Base-by-base conservation (phyloP, 129 eudicot species). In the Gnaphalium uliginosum region DNA sequence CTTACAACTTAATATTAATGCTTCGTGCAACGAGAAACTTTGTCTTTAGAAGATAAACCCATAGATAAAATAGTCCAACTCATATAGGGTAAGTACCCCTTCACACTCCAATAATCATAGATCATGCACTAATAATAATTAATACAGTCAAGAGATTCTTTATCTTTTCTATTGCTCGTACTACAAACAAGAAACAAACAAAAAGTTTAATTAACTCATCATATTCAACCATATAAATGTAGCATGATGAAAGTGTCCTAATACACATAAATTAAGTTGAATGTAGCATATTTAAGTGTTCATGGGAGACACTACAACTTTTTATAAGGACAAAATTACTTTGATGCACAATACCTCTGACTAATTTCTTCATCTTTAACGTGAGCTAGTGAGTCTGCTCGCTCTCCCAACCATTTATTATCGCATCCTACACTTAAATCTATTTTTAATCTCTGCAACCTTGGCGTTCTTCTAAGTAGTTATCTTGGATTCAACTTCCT, bases 401-500 rank as follows among this genome's bases (percentile, higher is more conserved):
- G 57, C 64, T 78, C 72, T 94, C 97, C 98, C 93, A 87, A 1
- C 97, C 97, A 30, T 59, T 82, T 51, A 94, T 88, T 24, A 94
- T 79, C 5, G 97, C 84, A 22, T 88, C 96, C 80, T 94, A 8
- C 97, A 68, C 83, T 94, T 94, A 66, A 87, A 90, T 87, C 97
- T 67, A 60, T 94, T 94, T 63, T 91, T 90, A 37, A 94, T 82
- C 90, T 90, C 90, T 0, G 97, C 81, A 22, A 90, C 73, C 78
- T 94, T 90, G 10, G 91, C 98, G 13, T 83, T 87, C 77, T 87
- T 88, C 98, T 97, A 94, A 11, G 98, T 96, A 9, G 68, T 65
- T 19, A 94, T 94, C 93, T 90, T 90, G 32, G 92, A 51, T 37
- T 90, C 98, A 57, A 85, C 98, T 78, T 94, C 98, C 78, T 89